Evolutionary conservation across 805 yeast species (phyloP), one percentile per base, ranked within the genome.

Genomic region (Saccharomycopsis sp.): DNA sequence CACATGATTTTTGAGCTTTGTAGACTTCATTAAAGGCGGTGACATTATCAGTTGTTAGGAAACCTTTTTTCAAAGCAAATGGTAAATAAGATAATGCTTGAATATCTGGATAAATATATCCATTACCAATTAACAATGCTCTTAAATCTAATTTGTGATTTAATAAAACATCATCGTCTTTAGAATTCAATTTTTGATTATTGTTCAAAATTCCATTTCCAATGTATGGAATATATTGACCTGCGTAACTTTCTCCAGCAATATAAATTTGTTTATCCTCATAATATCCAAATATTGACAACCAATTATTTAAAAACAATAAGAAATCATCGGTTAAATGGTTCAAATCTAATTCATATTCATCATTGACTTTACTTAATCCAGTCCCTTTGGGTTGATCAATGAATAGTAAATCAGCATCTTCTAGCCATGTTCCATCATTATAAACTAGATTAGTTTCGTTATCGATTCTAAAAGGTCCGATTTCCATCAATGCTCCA

Each of bases 341-440:
- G 18, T 19, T 26, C 17, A 43, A 29, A 14, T 40, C 37, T 8
- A 17, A 10, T 14, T 29, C 32, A 49, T 63, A 76, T 14, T 52
- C 48, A 19, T 51, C 52, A 1, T 66, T 66, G 2, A 61, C 68
- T 41, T 85, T 75, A 14, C 34, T 27, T 54, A 75, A 78, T 2
- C 94, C 94, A 2, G 87, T 79, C 6, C 87, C 88, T 14, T 74
- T 70, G 0, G 94, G 94, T 57, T 82, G 89, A 57, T 83, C 94
- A 10, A 83, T 73, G 31, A 78, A 83, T 12, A 82, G 61, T 26
- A 82, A 48, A 52, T 81, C 80, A 6, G 79, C 77, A 18, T 62
- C 60, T 45, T 73, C 69, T 55, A 74, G 73, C 94, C 94, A 83
- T 2, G 82, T 66, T 0, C 86, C 88, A 2, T 60, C 48, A 54